A percentile compares a stretch with the other conserved stretches of the same genome.
Conservation (phyloP, 106 monocot species). For the Phalaenopsis equestris region DNA sequence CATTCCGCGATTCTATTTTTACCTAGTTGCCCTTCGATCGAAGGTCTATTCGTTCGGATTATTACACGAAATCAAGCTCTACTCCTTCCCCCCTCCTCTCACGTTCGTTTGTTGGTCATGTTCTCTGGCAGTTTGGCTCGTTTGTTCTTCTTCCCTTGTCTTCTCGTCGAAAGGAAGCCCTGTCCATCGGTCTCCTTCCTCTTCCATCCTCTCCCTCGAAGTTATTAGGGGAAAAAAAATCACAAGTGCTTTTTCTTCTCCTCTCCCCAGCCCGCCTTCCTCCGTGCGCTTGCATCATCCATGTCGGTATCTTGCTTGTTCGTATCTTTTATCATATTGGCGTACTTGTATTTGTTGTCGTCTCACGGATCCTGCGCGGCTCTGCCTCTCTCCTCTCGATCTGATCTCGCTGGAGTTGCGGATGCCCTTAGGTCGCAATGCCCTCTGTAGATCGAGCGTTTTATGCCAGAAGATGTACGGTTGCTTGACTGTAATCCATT, state of each 20-base stretch:
- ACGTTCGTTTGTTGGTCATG: too few species aligned
- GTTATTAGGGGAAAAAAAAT: background rate
- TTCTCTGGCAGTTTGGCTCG: too few species aligned
- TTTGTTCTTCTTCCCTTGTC: too few species aligned
- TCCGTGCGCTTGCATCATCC: background rate
- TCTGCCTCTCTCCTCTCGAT: conserved; percentile 8
- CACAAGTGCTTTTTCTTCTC: background rate
- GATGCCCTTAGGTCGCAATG: conserved; percentile 22
- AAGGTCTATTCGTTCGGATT: too few species aligned
- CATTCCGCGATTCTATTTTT: too few species aligned
- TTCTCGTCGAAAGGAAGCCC: too few species aligned
- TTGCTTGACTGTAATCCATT: background rate
- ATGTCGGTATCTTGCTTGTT: conserved; percentile 3
- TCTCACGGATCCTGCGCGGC: background rate
- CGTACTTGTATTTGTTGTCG: background rate
- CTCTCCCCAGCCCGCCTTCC: background rate
- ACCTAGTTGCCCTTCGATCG: too few species aligned
- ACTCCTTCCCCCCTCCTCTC: too few species aligned
- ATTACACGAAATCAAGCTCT: too few species aligned
- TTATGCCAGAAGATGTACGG: conserved; percentile 6
- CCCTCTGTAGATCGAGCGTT: conserved; percentile 19
- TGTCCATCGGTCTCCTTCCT: too few species aligned
- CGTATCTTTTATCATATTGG: background rate
- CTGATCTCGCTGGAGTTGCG: conserved; percentile 13
- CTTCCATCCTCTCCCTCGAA: too few species aligned